Conservation (phyloP, 345 rosid genomes). For the Rubroshorea leprosula region DNA sequence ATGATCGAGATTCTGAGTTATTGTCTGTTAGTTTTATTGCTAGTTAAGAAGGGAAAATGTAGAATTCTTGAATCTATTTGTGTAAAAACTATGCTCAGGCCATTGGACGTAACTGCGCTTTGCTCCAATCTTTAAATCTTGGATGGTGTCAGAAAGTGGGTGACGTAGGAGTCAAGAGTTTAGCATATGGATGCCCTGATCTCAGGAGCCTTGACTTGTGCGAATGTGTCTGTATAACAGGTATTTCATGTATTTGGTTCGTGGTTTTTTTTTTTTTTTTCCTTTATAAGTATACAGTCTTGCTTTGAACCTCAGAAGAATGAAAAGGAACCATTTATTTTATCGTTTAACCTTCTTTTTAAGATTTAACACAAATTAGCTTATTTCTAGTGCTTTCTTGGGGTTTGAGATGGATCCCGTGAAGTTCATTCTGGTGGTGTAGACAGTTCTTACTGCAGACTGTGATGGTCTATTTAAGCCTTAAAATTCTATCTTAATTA, state of each 20-base stretch:
- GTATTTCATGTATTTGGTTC: conserved; percentile 25
- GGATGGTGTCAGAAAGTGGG: conserved; percentile 96
- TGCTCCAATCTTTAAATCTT: conserved; percentile 67
- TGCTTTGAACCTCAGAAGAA: too few relatives aligned
- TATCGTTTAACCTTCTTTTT: too few relatives aligned
- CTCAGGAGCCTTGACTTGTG: conserved; percentile 77
- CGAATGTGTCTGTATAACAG: conserved; percentile 78
- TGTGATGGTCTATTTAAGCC: too few relatives aligned
- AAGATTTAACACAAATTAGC: too few relatives aligned
- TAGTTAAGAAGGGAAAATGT: not conserved
- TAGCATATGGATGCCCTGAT: conserved; percentile 89
- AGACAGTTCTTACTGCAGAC: too few relatives aligned
- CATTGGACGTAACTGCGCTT: conserved; percentile 68
- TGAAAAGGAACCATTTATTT: too few relatives aligned
- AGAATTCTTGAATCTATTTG: not conserved
- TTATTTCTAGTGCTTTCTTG: too few relatives aligned
- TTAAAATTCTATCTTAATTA: too few relatives aligned
- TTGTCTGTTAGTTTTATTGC: not conserved
- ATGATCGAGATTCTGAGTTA: not conserved
- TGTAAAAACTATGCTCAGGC: conserved; percentile 41
- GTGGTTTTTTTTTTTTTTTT: not conserved
- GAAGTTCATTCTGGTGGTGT: too few relatives aligned
- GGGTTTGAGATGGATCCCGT: too few relatives aligned
- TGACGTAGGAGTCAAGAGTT: conserved; percentile 74
- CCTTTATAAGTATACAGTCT: too few relatives aligned